These are phyloP conservation scores for Colletotrichum tanaceti DNA, from an alignment of 2,329 filamentous ascomycete genomes.

Conservation along the genomic window DNA sequence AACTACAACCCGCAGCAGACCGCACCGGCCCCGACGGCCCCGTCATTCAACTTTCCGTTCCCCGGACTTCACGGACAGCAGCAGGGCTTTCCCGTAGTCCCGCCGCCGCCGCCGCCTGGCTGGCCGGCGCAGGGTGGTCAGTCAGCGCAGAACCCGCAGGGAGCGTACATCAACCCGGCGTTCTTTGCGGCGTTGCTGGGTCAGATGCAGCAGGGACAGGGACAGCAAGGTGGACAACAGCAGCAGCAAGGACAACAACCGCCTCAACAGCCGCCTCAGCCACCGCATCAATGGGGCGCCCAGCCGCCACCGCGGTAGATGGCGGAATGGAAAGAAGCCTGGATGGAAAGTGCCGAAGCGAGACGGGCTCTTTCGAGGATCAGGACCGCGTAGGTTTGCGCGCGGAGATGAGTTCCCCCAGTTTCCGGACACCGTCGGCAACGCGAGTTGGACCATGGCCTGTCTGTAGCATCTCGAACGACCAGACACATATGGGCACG, in stretches of 20 bases:
- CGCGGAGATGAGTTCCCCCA: background rate
- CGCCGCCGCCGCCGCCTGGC: conserved; percentile 57
- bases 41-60: conserved; percentile 58
- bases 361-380: background rate
- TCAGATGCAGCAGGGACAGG: conserved; percentile 54
- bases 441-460: background rate
- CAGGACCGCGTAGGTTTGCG: background rate
- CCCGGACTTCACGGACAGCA: conserved; percentile 54
- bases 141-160: conserved; percentile 49
- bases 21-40: conserved; percentile 45
- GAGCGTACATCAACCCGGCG: conserved; percentile 68
- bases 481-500: background rate
- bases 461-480: background rate
- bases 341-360: background rate
- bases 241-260: conserved; percentile 43
- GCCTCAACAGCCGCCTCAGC: conserved; percentile 46
- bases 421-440: background rate
- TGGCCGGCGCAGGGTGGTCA: conserved; percentile 51
- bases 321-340: background rate
- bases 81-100: conserved; percentile 51
- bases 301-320: conserved; percentile 28
- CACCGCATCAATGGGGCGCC: conserved; percentile 37
- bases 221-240: conserved; percentile 43
- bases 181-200: conserved; percentile 64
- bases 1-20: conserved; percentile 44